Conservation (phyloP, 23 red algal genomes). For the Gracilaria gracilis region DNA sequence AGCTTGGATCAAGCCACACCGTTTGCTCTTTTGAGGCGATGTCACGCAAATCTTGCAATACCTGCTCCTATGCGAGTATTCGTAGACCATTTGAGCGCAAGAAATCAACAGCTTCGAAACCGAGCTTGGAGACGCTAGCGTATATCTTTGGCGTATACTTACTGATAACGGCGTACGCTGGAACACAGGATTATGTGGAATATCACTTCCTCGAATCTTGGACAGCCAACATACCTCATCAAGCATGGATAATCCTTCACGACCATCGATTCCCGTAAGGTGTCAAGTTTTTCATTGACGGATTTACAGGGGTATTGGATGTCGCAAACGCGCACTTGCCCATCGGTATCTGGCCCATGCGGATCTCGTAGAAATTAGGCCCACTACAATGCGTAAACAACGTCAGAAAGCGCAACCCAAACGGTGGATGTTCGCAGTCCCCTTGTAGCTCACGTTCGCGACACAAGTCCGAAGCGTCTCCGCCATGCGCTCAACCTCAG, state of each 20-base stretch:
- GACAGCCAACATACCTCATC: slow-evolving; percentile 95
- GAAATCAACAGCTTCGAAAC: slow-evolving; percentile 14
- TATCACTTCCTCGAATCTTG: slow-evolving; percentile 92
- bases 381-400: neutral
- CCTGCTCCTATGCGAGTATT: slow-evolving; percentile 59
- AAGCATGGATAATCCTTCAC: slow-evolving; percentile 65
- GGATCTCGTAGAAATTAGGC: neutral
- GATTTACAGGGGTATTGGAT: slow-evolving; percentile 72
- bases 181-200: slow-evolving; percentile 92
- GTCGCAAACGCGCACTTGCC: slow-evolving; percentile 66
- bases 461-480: neutral
- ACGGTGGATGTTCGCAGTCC: neutral
- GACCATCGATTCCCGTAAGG: slow-evolving; percentile 66
- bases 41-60: slow-evolving; percentile 59
- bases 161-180: slow-evolving; percentile 82
- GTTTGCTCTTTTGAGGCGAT: slow-evolving; percentile 40
- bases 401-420: neutral
- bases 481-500: slow-evolving; percentile 31
- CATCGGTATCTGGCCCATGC: slow-evolving; percentile 42
- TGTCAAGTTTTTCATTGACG: slow-evolving; percentile 70
- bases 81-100: slow-evolving; percentile 43
- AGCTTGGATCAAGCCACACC: slow-evolving; percentile 86
- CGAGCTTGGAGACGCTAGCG: slow-evolving; percentile 56
- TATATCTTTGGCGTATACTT: slow-evolving; percentile 53
- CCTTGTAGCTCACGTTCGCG: neutral